phyloP scores from a whole-genome alignment of 768 basidiomycete genomes.

The Nidularia sp. region DNA sequence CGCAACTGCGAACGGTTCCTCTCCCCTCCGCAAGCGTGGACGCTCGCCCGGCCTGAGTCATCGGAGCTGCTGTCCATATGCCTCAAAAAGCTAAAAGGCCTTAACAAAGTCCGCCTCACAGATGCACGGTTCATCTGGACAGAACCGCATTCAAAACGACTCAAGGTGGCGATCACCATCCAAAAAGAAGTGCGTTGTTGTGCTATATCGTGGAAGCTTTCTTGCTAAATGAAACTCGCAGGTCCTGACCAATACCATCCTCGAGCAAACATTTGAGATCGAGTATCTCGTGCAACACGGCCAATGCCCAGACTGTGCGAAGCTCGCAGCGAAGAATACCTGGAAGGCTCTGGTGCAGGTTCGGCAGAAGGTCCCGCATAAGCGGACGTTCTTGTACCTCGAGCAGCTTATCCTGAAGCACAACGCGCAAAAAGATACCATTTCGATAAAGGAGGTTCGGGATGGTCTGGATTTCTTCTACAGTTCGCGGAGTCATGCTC shows the following conservation, averaged over 20 bases:
- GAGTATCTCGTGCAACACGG: constrained; percentile 93
- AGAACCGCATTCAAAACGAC: constrained; percentile 92
- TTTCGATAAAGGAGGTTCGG: constrained; percentile 85
- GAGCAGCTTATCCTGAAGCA: constrained; percentile 98
- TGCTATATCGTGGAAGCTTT: neutral
- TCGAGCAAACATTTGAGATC: constrained; percentile 97
- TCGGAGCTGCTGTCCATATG: constrained; percentile 92
- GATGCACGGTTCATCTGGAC: constrained; percentile 99
- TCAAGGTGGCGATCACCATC: constrained; percentile 91
- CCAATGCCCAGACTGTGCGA: constrained; percentile 93
- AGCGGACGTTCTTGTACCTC: constrained; percentile 95
- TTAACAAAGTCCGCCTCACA: constrained; percentile 93
- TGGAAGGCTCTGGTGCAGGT: constrained; percentile 99
- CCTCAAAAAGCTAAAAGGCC: constrained; percentile 89
- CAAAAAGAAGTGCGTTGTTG: constrained; percentile 83
- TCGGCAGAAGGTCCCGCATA: constrained; percentile 98
- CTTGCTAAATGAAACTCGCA: constrained; percentile 3
- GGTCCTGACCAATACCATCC: constrained; percentile 91
- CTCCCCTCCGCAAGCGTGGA: constrained; percentile 86
- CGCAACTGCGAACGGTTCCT: constrained; percentile 95
- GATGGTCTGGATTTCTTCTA: constrained; percentile 99
- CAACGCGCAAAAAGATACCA: constrained; percentile 94
- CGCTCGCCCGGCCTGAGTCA: constrained; percentile 82
- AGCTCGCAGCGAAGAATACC: constrained; percentile 95
- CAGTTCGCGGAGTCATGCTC: constrained; percentile 81